Evolutionary conservation across 2,329 filamentous ascomycete genomes (phyloP), one percentile per base, ranked within the genome.

Genomic region (Rhinocladiella similis): DNA sequence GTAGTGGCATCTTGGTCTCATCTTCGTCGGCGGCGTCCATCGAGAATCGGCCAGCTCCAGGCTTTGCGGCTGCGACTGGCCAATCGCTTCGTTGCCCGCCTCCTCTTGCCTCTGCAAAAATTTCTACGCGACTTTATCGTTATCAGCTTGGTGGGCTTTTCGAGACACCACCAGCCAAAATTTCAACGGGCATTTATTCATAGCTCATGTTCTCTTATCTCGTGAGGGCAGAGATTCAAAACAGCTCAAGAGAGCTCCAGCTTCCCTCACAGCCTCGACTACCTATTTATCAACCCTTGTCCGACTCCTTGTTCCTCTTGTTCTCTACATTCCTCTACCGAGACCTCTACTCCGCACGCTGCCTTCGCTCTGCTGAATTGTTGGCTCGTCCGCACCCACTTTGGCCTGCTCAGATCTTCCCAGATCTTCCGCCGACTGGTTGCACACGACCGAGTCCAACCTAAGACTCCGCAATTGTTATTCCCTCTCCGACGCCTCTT

Each of bases 381-480:
- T 41, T 41, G 38, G 38, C n/a, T 19, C 14, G 2, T 41, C 33
- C n/a, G 25, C 53, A 42, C 38, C 39, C 53, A 41, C 38, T 41
- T 16, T 18, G 12, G 13, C 5, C 10, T 16, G 3, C 14, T 18
- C 10, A 16, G 38, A 41, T 41, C 38, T 41, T 27, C n/a, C 14
- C 38, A 19, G 20, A 7, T 25, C 42, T 25, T 13, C 27, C 33
- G 53, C 48, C 14, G 38, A 41, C 18, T 41, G 38, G 38, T 12
- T 33, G 10, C 29, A 33, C 29, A 41, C 38, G 14, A 16, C 38
- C 10, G 12, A 41, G 38, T 33, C 7, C 10, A 33, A 33, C 39
- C 14, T 18, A 48, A 19, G 33, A 47, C 56, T 59, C 56, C 56
- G 56, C 52, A 59, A 52, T 53, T 54, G 36, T n/a, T n/a, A n/a